Evolutionary conservation across 2,329 filamentous ascomycete species (phyloP).

Genomic region (Aspergillus sp.): DNA sequence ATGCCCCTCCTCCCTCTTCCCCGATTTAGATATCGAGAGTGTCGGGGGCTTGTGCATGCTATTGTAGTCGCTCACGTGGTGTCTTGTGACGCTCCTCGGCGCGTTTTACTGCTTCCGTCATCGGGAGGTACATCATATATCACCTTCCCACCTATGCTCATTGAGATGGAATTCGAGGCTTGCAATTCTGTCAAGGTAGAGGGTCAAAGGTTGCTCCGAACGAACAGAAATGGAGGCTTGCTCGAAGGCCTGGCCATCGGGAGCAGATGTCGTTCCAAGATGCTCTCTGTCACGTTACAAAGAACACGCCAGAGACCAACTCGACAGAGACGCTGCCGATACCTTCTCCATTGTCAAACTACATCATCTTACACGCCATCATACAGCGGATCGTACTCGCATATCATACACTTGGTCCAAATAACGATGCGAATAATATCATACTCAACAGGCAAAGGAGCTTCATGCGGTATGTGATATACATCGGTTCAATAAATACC

Average conservation of each 20-base stretch:
- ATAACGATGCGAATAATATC: too few relatives aligned
- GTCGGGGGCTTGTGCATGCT: too few relatives aligned
- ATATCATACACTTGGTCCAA: neutral
- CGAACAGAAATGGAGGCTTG: slow-evolving; percentile 22
- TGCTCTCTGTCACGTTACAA: slow-evolving; percentile 19
- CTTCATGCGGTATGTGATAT: neutral
- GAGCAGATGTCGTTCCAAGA: slow-evolving; percentile 27
- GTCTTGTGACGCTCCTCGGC: too few relatives aligned
- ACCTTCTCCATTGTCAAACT: slow-evolving; percentile 58
- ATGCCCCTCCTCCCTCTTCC: too few relatives aligned
- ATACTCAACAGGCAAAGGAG: neutral
- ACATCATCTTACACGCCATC: slow-evolving; percentile 69
- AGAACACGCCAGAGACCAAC: neutral
- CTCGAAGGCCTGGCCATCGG: slow-evolving; percentile 12
- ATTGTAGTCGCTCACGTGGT: too few relatives aligned
- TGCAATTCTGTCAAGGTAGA: too few relatives aligned
- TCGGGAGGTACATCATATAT: too few relatives aligned
- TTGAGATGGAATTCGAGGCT: too few relatives aligned
- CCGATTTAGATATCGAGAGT: too few relatives aligned
- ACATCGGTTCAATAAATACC: neutral
- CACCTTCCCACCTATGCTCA: too few relatives aligned
- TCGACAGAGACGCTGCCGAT: slow-evolving; percentile 4
- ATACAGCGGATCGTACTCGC: slow-evolving; percentile 67
- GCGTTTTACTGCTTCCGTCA: too few relatives aligned
- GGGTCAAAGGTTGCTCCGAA: slow-evolving; percentile 16